A percentile compares a stretch with the other conserved stretches of the same genome.
Evolutionary conservation across 2,329 filamentous ascomycete species (phyloP).

Genomic region (Scopulariopsis brevicaulis): DNA sequence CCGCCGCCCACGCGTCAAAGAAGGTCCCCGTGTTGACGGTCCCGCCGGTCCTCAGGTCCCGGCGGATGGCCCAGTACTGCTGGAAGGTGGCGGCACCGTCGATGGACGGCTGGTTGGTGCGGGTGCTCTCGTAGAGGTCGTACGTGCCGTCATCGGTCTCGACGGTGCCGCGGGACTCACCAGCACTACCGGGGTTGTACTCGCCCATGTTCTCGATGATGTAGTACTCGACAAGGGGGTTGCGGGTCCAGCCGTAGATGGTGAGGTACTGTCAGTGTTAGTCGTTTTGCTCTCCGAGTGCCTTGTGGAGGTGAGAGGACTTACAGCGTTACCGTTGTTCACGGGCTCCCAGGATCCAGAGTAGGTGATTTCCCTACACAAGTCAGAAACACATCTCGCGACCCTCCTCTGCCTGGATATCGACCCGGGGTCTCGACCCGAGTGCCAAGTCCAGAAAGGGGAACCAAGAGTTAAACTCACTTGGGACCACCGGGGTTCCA

Average conservation of each 20-base stretch:
- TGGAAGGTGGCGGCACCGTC: slow-evolving; percentile 36
- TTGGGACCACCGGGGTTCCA: slow-evolving; percentile 39
- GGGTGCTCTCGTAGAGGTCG: slow-evolving; percentile 22
- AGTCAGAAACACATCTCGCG: not conserved
- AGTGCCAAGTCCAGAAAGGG: not conserved
- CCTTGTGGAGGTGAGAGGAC: not conserved
- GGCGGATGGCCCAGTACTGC: slow-evolving; percentile 41
- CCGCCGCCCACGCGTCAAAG: slow-evolving; percentile 38
- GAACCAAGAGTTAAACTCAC: slow-evolving; percentile 15
- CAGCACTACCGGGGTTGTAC: slow-evolving; percentile 22
- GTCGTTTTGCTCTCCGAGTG: not conserved
- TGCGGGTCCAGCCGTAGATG: slow-evolving; percentile 25
- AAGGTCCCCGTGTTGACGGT: slow-evolving; percentile 36
- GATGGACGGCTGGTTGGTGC: slow-evolving; percentile 32
- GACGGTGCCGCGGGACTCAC: slow-evolving; percentile 19
- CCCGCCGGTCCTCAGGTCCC: slow-evolving; percentile 34
- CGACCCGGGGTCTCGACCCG: not conserved
- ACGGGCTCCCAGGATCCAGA: slow-evolving; percentile 16
- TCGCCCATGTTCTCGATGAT: slow-evolving; percentile 24
- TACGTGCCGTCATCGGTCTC: slow-evolving; percentile 23
- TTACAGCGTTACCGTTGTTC: slow-evolving; percentile 14
- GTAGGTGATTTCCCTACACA: slow-evolving; percentile 14
- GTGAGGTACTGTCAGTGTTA: slow-evolving; percentile 16
- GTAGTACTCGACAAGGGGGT: slow-evolving; percentile 25
- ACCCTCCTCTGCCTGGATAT: too few relatives aligned